phyloP scores from a whole-genome alignment of 1,284 basidiomycete species.

The Cryptococcus sp. region DNA sequence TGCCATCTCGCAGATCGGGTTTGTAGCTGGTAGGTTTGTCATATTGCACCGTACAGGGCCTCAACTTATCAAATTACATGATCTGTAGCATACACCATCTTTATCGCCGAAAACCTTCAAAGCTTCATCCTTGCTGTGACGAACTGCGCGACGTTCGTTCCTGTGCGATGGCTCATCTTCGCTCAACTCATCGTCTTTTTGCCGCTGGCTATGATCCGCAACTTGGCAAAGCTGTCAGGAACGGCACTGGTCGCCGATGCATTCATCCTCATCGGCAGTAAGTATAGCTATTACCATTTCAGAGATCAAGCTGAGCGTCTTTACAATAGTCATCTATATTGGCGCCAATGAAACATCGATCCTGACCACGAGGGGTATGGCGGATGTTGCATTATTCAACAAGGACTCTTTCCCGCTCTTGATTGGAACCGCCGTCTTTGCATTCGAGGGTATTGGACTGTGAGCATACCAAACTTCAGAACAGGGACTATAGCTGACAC shows the following conservation, averaged over 20 bases:
- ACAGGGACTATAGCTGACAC: background rate
- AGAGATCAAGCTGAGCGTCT: constrained; percentile 7
- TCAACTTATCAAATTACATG: background rate
- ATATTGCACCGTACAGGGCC: background rate
- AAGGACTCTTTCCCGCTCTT: constrained; percentile 83
- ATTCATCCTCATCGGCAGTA: constrained; percentile 84
- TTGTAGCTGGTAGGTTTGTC: constrained; percentile 45
- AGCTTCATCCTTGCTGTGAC: constrained; percentile 85
- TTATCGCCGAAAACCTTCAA: constrained; percentile 89
- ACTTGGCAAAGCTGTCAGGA: constrained; percentile 87
- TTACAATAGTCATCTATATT: constrained; percentile 67
- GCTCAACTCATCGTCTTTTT: constrained; percentile 83
- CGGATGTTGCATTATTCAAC: constrained; percentile 89
- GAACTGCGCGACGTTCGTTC: constrained; percentile 69
- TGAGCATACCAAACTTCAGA: constrained; percentile 51
- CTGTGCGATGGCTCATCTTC: constrained; percentile 78
- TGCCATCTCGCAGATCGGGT: constrained; percentile 79
- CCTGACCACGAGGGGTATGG: constrained; percentile 67
- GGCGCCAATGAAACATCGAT: constrained; percentile 74
- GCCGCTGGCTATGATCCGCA: constrained; percentile 80
- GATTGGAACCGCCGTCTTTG: constrained; percentile 96
- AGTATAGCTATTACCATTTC: constrained; percentile 30
- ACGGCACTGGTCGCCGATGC: constrained; percentile 91
- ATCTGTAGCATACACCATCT: constrained; percentile 82
- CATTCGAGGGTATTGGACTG: constrained; percentile 97